Conservation (phyloP, 257 asterid genomes). For the Misopates orontium region DNA sequence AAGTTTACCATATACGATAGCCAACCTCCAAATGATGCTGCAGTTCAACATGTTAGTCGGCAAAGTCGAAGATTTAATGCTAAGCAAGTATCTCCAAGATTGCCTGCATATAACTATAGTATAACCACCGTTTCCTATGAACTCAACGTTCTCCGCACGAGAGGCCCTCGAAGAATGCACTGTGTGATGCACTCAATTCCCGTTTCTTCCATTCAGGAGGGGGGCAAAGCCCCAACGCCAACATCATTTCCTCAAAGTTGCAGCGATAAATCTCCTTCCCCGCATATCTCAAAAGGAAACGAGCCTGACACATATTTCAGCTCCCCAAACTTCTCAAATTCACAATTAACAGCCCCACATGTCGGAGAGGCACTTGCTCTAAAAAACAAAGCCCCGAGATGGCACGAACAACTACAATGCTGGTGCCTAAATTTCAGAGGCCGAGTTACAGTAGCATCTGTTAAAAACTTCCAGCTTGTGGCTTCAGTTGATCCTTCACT, state of each 20-base stretch:
- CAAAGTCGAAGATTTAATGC: conserved; percentile 66
- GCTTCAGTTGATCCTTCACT: conserved; percentile 68
- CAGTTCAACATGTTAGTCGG: conserved; percentile 40
- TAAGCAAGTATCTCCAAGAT: conserved; percentile 78
- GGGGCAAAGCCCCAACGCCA: conserved; percentile 89
- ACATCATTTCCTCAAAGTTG: conserved; percentile 46
- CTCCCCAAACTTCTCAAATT: conserved; percentile 31
- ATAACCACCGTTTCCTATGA: conserved; percentile 68
- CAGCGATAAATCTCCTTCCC: conserved; percentile 38
- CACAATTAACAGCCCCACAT: neutral
- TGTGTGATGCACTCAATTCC: conserved; percentile 78
- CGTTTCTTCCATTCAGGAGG: conserved; percentile 70
- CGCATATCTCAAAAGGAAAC: conserved; percentile 33
- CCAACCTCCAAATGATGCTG: conserved; percentile 63
- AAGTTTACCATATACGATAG: conserved; percentile 81
- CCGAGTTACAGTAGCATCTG: conserved; percentile 95
- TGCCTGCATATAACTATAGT: conserved; percentile 68
- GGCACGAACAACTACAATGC: conserved; percentile 96
- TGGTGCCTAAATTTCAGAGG: conserved; percentile 98
- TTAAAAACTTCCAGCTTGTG: conserved; percentile 86
- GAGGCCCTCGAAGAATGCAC: conserved; percentile 93
- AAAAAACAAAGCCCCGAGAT: conserved; percentile 82
- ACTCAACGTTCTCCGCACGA: conserved; percentile 84
- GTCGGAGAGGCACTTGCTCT: conserved; percentile 55
- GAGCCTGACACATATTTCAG: conserved; percentile 33